Percentiles rank a stretch among this genome's conserved stretches.
phyloP scores from a whole-genome alignment of 345 rosid species.

The Ailanthus altissimus region DNA sequence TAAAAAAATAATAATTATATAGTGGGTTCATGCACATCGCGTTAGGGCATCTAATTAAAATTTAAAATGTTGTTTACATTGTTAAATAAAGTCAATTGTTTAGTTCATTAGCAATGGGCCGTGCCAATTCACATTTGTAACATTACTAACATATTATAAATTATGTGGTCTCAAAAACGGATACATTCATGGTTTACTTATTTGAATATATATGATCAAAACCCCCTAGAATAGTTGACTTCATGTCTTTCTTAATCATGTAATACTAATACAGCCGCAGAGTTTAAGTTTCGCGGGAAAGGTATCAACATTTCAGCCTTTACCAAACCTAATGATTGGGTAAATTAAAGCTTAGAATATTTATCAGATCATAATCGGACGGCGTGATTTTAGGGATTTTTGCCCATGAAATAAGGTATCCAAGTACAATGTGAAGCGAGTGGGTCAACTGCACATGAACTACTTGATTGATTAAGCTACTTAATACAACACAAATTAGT shows the following conservation, averaged over 20 bases:
- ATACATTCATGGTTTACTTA: background rate
- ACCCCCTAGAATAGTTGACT: background rate
- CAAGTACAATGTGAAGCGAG: slow-evolving; percentile 19
- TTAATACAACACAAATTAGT: background rate
- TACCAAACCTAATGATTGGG: slow-evolving; percentile 29
- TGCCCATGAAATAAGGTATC: slow-evolving; percentile 17
- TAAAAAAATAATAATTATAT: too few species aligned
- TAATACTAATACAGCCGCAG: background rate
- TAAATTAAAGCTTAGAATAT: background rate
- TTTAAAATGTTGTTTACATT: background rate
- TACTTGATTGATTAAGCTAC: background rate
- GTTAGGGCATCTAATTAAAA: background rate
- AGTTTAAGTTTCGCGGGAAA: background rate
- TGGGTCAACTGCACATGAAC: slow-evolving; percentile 33
- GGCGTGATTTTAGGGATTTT: slow-evolving; percentile 43
- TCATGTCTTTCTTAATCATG: background rate
- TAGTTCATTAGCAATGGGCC: background rate
- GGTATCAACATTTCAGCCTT: background rate
- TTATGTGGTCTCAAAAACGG: background rate
- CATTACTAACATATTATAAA: slow-evolving; percentile 6
- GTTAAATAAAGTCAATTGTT: background rate
- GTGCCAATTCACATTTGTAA: slow-evolving; percentile 11
- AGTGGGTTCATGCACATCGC: background rate
- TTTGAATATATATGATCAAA: background rate
- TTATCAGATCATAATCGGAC: slow-evolving; percentile 21